Evolutionary conservation across 805 yeast species (phyloP).

Genomic region (Wickerhamomyces silvicola): DNA sequence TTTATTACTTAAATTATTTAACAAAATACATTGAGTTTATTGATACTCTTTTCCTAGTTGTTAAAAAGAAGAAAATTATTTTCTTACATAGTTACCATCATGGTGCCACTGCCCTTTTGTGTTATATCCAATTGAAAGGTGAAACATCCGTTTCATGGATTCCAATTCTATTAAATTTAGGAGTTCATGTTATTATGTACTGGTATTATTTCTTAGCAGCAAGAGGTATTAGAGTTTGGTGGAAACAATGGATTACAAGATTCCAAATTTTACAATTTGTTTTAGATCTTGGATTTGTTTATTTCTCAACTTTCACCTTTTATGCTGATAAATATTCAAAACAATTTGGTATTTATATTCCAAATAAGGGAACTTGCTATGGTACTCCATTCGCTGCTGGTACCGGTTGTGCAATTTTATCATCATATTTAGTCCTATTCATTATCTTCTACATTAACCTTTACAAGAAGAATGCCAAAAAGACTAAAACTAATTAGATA

Average conservation of each 20-base stretch:
- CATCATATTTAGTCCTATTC: conserved; percentile 84
- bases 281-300: conserved; percentile 83
- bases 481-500: conserved; percentile 20
- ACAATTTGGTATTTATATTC: conserved; percentile 46
- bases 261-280: conserved; percentile 92
- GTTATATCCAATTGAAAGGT: conserved; percentile 91
- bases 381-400: conserved; percentile 93
- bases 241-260: conserved; percentile 99
- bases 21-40: conserved; percentile 84
- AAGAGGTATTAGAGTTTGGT: conserved; percentile 93
- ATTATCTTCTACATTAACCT: conserved; percentile 88
- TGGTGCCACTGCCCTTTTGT: conserved; percentile 93
- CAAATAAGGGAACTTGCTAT: conserved; percentile 78
- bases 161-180: conserved; percentile 80
- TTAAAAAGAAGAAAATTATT: conserved; percentile 85
- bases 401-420: conserved; percentile 81
- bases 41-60: conserved; percentile 87
- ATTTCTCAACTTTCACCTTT: conserved; percentile 90
- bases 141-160: conserved; percentile 93
- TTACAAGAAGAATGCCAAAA: conserved; percentile 48
- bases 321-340: conserved; percentile 58
- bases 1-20: conserved; percentile 88
- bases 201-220: conserved; percentile 94
- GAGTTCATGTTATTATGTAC: conserved; percentile 95
- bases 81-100: conserved; percentile 96